phyloP scores from a whole-genome alignment of 2,329 filamentous ascomycete species.

The Fusarium sulawesiense region DNA sequence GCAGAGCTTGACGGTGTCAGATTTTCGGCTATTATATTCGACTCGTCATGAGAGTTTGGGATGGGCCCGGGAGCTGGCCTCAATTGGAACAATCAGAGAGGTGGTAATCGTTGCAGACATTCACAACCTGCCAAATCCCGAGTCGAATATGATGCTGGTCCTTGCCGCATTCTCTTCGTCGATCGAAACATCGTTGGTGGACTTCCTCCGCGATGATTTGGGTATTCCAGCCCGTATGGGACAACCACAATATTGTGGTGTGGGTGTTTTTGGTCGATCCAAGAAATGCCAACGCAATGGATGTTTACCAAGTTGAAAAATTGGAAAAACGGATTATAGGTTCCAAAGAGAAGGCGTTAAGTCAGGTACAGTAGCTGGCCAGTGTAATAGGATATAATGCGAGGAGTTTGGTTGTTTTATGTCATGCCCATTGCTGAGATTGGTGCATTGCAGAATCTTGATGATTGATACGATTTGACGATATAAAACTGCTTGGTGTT shows the following conservation, averaged over 20 bases:
- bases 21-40: slow-evolving; percentile 59
- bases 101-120: slow-evolving; percentile 65
- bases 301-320: slow-evolving; percentile 35
- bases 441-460: neutral
- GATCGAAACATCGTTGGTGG: slow-evolving; percentile 65
- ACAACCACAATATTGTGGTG: slow-evolving; percentile 39
- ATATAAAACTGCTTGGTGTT: no score
- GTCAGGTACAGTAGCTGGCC: neutral
- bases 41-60: slow-evolving; percentile 63
- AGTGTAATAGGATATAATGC: slow-evolving; percentile 8
- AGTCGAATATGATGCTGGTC: slow-evolving; percentile 65
- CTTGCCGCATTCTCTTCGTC: slow-evolving; percentile 71
- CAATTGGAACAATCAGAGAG: slow-evolving; percentile 60
- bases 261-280: slow-evolving; percentile 42
- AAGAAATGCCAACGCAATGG: slow-evolving; percentile 40
- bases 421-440: slow-evolving; percentile 3
- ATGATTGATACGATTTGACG: neutral
- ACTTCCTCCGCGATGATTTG: slow-evolving; percentile 58
- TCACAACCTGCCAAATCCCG: slow-evolving; percentile 64
- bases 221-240: slow-evolving; percentile 43
- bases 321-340: neutral
- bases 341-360: neutral
- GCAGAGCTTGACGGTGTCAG: slow-evolving; percentile 56
- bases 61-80: slow-evolving; percentile 67
- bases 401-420: slow-evolving; percentile 19